Conservation (phyloP, 2,329 filamentous ascomycete species). For the Reticulascus tulasneorum region DNA sequence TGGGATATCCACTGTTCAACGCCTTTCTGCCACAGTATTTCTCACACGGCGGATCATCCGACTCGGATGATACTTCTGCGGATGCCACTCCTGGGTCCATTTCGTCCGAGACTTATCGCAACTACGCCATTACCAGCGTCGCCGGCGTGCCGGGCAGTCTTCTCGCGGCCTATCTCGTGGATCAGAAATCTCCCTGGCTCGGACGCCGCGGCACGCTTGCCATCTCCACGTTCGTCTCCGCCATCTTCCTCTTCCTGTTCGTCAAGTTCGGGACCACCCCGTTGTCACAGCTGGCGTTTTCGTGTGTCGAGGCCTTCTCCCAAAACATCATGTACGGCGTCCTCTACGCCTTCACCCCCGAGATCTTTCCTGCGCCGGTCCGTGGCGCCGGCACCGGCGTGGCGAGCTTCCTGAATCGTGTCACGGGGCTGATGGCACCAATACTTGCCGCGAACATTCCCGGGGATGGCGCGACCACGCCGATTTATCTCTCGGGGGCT, state of each 20-base stretch:
- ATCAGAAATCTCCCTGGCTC: slow-evolving; percentile 56
- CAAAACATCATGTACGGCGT: slow-evolving; percentile 78
- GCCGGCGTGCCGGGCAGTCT: slow-evolving; percentile 74
- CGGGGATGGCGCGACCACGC: slow-evolving; percentile 52
- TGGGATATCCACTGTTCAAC: slow-evolving; percentile 87
- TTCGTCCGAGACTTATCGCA: slow-evolving; percentile 61
- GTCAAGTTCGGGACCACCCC: slow-evolving; percentile 55
- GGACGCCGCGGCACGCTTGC: slow-evolving; percentile 72
- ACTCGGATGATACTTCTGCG: slow-evolving; percentile 26
- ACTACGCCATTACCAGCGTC: slow-evolving; percentile 76
- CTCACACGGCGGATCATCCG: slow-evolving; percentile 45
- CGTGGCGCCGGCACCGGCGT: slow-evolving; percentile 70
- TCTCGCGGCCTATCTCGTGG: slow-evolving; percentile 68
- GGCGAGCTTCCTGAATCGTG: slow-evolving; percentile 65
- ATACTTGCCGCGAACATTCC: slow-evolving; percentile 61
- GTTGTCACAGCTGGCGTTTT: slow-evolving; percentile 58
- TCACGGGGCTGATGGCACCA: slow-evolving; percentile 65
- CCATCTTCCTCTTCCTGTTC: slow-evolving; percentile 66
- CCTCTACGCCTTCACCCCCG: slow-evolving; percentile 72
- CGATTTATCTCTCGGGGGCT: slow-evolving; percentile 53
- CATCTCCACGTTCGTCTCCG: slow-evolving; percentile 61
- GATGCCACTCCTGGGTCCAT: slow-evolving; percentile 24
- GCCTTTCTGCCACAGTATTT: slow-evolving; percentile 87
- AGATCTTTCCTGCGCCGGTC: slow-evolving; percentile 70
- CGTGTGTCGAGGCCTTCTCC: slow-evolving; percentile 65